Evolutionary conservation across 306 rosid genomes (phyloP).

Genomic region (Acacia crassicarpa): DNA sequence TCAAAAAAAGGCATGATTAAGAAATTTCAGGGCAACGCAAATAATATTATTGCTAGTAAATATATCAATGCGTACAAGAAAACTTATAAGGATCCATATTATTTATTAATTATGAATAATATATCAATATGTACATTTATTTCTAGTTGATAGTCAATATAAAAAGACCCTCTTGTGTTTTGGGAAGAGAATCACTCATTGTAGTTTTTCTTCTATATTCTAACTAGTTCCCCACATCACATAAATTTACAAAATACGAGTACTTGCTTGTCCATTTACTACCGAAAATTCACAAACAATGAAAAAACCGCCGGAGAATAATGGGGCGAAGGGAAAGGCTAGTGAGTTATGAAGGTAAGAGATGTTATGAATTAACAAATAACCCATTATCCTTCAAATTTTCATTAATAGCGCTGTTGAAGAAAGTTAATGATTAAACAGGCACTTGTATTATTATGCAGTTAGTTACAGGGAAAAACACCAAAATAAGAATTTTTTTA

Average conservation of each 20-base stretch:
- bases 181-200: slow-evolving; percentile 25
- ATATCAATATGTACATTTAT: too few relatives aligned
- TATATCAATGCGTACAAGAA: too few relatives aligned
- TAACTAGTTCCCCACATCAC: neutral
- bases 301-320: neutral
- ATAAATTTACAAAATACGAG: neutral
- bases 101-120: neutral
- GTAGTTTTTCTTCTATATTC: slow-evolving; percentile 19
- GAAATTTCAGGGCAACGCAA: neutral
- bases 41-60: too few relatives aligned
- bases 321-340: neutral
- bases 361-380: neutral
- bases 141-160: neutral
- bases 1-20: neutral
- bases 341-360: neutral
- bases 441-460: neutral
- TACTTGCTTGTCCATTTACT: neutral
- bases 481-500: too few relatives aligned
- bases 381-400: neutral
- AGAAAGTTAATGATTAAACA: neutral
- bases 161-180: neutral
- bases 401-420: neutral
- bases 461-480: too few relatives aligned
- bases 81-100: neutral
- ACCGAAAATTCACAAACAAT: neutral